These are phyloP conservation scores for Avena sativa DNA, from an alignment of 176 grass and related monocot genomes.

Conservation along the genomic window DNA sequence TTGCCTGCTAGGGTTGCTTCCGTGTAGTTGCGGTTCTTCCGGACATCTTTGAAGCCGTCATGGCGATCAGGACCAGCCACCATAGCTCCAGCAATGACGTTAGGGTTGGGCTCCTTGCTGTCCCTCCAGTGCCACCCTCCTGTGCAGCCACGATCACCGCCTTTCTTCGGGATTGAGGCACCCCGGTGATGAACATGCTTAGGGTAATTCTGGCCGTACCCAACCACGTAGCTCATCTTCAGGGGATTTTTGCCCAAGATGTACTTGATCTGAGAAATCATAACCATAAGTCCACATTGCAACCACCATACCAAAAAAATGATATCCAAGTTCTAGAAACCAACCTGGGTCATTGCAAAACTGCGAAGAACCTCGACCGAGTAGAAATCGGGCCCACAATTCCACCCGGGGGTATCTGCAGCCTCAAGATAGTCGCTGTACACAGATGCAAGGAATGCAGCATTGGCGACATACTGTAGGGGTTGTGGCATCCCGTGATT, in stretches of 20 bases:
- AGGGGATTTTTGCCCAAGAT: constrained; percentile 90
- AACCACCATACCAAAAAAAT: neutral
- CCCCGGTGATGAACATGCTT: constrained; percentile 94
- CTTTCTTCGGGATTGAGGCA: constrained; percentile 86
- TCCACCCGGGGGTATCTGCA: constrained; percentile 92
- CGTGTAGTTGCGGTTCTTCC: constrained; percentile 85
- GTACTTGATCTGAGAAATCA: constrained; percentile 73
- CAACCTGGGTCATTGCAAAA: constrained; percentile 89
- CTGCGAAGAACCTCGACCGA: constrained; percentile 67
- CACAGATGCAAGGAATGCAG: constrained; percentile 90
- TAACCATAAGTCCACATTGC: neutral
- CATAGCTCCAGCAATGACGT: constrained; percentile 79
- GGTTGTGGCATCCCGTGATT: constrained; percentile 87
- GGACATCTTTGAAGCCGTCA: constrained; percentile 77
- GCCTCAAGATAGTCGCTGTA: constrained; percentile 96
- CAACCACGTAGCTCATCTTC: constrained; percentile 96
- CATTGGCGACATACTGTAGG: constrained; percentile 87
- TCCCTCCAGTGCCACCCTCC: constrained; percentile 92
- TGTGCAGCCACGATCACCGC: constrained; percentile 76
- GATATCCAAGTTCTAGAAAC: neutral
- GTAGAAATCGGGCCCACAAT: constrained; percentile 95
- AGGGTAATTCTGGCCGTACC: constrained; percentile 65
- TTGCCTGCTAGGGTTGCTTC: constrained; percentile 87
- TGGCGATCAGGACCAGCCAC: constrained; percentile 82
- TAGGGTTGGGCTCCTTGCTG: constrained; percentile 79